Base-by-base conservation (phyloP, 192 early-diverging fungal species). In the Podila clonocystis region DNA sequence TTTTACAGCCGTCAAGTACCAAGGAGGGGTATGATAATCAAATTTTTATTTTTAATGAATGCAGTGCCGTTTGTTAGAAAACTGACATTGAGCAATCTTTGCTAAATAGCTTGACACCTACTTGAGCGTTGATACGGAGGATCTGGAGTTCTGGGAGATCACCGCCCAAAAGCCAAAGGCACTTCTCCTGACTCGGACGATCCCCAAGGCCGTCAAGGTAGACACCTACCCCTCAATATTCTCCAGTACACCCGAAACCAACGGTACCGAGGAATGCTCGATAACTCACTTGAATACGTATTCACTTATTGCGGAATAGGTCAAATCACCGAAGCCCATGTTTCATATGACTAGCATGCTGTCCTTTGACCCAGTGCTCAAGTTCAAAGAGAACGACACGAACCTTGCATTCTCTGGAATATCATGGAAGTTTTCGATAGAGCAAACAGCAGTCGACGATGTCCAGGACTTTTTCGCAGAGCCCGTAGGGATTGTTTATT, bases 321-420 rank as follows among this genome's bases (percentile, higher is more conserved):
- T 84, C n/a, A 89, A 82, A 70, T 67, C 84, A 60, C 71, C 82
- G 3, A 78, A 72, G 50, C 85, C 91, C 9, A 91, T 91, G 91
- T 74, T 92, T 15, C 87, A 89, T 58, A 55, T 91, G 50, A 85
- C 88, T 20, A 88, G 89, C 20, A 61, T 82, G 31, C 74, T 90
- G 0, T 84, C 76, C 1, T 85, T 75, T 58, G 87, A 90, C 36
- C 76, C 84, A 15, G 80, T 84, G 22, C 22, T 88, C 8, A 86
- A 88, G 45, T 84, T 88, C 64, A 88, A 90, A 69, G 84, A 89
- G 41, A 93, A 91, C 45, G 80, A 83, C 15, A 89, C 88, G 2
- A 87, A 85, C 34, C 62, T 94, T 12, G 83, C 86, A 3, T 72
- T 91, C 28, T 68, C 75, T 15, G 87, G 86, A 9, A 69, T 92